phyloP scores from a whole-genome alignment of 352 stramenopile species.

The Thalassiosira hispida region DNA sequence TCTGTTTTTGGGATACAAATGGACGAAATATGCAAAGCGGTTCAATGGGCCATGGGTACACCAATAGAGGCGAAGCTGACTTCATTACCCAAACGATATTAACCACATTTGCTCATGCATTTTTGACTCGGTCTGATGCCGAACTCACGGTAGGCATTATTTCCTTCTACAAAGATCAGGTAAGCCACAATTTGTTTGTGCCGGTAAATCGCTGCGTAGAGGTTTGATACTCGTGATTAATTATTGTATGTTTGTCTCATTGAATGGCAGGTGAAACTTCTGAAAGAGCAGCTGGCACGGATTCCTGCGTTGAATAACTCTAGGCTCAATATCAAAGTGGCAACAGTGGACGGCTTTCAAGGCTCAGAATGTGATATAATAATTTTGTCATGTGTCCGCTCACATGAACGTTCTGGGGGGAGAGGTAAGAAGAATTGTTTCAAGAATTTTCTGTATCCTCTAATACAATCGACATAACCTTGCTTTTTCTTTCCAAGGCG shows the following conservation, averaged over 20 bases:
- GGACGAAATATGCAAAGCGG: constrained; percentile 16
- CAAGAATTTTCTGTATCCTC: not conserved
- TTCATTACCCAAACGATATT: constrained; percentile 47
- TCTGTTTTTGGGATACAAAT: constrained; percentile 60
- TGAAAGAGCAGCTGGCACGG: constrained; percentile 37
- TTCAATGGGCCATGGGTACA: constrained; percentile 30
- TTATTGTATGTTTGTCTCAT: not conserved
- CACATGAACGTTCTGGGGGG: constrained; percentile 9
- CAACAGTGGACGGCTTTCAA: constrained; percentile 63
- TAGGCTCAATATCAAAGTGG: constrained; percentile 55
- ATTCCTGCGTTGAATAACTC: constrained; percentile 44
- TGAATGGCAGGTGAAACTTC: constrained; percentile 38
- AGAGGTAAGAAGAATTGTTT: constrained; percentile 18
- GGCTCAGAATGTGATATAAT: constrained; percentile 60
- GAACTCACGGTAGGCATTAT: constrained; percentile 60
- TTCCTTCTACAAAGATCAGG: constrained; percentile 68
- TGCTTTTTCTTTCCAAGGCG: constrained; percentile 18
- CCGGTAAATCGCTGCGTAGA: too few relatives aligned
- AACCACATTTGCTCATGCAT: constrained; percentile 36
- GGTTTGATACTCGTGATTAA: too few relatives aligned
- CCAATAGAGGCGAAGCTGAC: constrained; percentile 49
- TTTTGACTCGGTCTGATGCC: constrained; percentile 31
- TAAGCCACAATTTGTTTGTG: constrained; percentile 9
- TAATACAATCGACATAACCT: not conserved
- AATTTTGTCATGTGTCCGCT: constrained; percentile 57